These are phyloP conservation scores for Globisporangium nunn DNA, from an alignment of 352 stramenopile genomes.

Conservation along the genomic window DNA sequence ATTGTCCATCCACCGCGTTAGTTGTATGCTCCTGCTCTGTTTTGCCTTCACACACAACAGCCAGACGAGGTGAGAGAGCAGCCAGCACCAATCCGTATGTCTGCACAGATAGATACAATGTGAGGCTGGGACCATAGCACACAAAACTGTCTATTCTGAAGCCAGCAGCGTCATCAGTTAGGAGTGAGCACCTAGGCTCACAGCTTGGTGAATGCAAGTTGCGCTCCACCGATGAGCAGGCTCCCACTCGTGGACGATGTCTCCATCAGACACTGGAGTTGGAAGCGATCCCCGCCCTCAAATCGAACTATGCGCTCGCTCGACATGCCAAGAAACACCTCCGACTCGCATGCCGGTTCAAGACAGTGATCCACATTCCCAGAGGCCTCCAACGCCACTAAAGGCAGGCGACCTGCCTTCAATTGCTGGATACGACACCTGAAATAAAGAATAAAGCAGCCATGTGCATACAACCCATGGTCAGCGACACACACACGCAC, in stretches of 20 bases:
- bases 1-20: no score
- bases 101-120: background rate
- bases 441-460: background rate
- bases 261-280: constrained; percentile 25
- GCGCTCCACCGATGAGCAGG: constrained; percentile 32
- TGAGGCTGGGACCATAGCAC: no score
- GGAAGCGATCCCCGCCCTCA: constrained; percentile 27
- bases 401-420: background rate
- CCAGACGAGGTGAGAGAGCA: no score
- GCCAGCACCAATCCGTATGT: no score
- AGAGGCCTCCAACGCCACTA: constrained; percentile 26
- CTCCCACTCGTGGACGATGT: constrained; percentile 9
- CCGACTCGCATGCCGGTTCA: constrained; percentile 22
- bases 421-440: constrained; percentile 38
- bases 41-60: no score
- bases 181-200: constrained; percentile 6
- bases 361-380: constrained; percentile 32
- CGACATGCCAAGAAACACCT: constrained; percentile 40
- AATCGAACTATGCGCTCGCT: constrained; percentile 28
- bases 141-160: constrained; percentile 5
- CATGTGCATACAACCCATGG: background rate
- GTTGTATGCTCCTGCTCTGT: no score
- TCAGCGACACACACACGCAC: background rate
- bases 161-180: background rate
- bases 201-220: constrained; percentile 32